Evolutionary conservation across 2,329 filamentous ascomycete species (phyloP).

Genomic region (Didymella pinodella): DNA sequence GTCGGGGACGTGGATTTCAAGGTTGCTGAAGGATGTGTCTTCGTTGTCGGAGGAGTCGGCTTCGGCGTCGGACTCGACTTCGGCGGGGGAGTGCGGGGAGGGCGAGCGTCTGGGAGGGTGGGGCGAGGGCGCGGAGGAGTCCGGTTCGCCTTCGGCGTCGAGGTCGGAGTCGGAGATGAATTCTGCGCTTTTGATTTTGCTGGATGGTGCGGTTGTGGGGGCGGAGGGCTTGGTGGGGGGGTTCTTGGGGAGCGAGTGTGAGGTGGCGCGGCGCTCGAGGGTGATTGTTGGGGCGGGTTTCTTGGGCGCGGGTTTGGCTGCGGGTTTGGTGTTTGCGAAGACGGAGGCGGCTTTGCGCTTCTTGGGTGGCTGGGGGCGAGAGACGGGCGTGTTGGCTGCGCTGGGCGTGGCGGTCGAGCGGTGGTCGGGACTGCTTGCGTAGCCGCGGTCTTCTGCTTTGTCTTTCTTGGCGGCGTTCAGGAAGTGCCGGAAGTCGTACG

Average conservation of each 20-base stretch:
- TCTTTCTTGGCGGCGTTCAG: slow-evolving; percentile 46
- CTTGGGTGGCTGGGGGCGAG: slow-evolving; percentile 20
- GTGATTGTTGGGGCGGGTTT: slow-evolving; percentile 44
- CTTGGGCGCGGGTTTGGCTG: slow-evolving; percentile 24
- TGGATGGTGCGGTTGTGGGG: slow-evolving; percentile 11
- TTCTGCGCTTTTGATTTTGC: slow-evolving; percentile 46
- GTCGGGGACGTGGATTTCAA: slow-evolving; percentile 48
- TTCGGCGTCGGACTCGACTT: slow-evolving; percentile 27
- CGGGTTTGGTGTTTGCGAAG: slow-evolving; percentile 29
- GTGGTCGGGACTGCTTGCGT: slow-evolving; percentile 42
- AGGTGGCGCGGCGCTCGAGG: slow-evolving; percentile 49
- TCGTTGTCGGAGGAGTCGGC: slow-evolving; percentile 33
- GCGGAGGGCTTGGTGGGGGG: slow-evolving; percentile 26
- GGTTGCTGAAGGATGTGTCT: slow-evolving; percentile 16
- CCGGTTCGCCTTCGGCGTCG: slow-evolving; percentile 27
- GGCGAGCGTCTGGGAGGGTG: background rate
- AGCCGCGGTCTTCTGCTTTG: slow-evolving; percentile 43
- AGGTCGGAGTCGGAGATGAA: slow-evolving; percentile 32
- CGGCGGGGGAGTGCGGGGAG: slow-evolving; percentile 9
- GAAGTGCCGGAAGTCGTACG: slow-evolving; percentile 60
- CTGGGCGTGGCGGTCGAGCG: background rate
- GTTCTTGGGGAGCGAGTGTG: slow-evolving; percentile 23
- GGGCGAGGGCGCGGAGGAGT: background rate
- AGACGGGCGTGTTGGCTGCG: slow-evolving; percentile 1
- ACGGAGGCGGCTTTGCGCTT: slow-evolving; percentile 40